Evolutionary conservation across 129 eudicot genomes (phyloP).

Genomic region (Centaurea solstitialis): DNA sequence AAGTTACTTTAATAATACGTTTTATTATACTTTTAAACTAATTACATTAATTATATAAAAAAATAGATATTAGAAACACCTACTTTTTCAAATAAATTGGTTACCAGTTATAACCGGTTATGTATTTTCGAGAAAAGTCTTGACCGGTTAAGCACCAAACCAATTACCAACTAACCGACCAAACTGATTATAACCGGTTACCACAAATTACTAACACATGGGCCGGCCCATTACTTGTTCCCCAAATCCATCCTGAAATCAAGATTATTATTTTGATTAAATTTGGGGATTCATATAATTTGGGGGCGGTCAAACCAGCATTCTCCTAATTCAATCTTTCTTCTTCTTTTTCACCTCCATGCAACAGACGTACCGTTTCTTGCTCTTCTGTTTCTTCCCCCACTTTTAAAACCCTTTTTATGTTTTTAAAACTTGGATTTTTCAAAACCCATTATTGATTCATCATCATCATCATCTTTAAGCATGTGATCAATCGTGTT

Average conservation of each 20-base stretch:
- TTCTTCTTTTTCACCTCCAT: conserved; percentile 28
- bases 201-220: background rate
- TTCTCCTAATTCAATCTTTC: background rate
- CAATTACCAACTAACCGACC: too few relatives aligned
- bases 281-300: too few relatives aligned
- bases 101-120: too few relatives aligned
- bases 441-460: conserved; percentile 11
- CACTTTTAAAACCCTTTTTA: conserved; percentile 12
- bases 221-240: background rate
- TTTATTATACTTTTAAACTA: too few relatives aligned
- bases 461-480: background rate
- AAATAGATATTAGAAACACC: too few relatives aligned
- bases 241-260: too few relatives aligned
- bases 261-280: background rate
- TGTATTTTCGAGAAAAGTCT: too few relatives aligned
- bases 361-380: conserved; percentile 32
- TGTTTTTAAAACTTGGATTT: conserved; percentile 19
- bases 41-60: too few relatives aligned
- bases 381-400: background rate
- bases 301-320: background rate
- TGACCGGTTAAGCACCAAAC: too few relatives aligned
- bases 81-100: too few relatives aligned
- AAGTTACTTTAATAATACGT: too few relatives aligned
- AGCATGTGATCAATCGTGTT: conserved; percentile 33
- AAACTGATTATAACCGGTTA: too few relatives aligned